phyloP scores from a whole-genome alignment of 306 rosid genomes.

The Quercus cerris region DNA sequence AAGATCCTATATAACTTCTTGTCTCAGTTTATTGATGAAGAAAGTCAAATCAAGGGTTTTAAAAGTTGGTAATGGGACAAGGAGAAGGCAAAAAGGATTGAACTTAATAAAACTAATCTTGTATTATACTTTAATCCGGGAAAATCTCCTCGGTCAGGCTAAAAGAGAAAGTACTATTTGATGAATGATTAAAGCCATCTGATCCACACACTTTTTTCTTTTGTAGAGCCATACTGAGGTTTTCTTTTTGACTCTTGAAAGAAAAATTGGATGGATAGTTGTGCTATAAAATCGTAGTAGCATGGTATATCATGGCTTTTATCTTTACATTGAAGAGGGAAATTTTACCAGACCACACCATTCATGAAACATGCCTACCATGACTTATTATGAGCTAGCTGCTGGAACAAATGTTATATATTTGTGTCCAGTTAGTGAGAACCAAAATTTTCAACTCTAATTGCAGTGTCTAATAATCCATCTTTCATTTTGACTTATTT shows the following conservation, averaged over 20 bases:
- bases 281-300: not conserved
- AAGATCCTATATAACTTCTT: too few relatives aligned
- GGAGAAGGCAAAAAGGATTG: not conserved
- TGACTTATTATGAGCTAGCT: not conserved
- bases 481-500: too few relatives aligned
- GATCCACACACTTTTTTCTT: slow-evolving; percentile 27
- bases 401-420: too few relatives aligned
- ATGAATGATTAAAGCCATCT: slow-evolving; percentile 59
- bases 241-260: slow-evolving; percentile 47
- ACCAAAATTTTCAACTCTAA: too few relatives aligned
- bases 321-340: slow-evolving; percentile 9
- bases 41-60: not conserved
- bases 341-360: not conserved
- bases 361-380: not conserved
- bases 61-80: not conserved
- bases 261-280: not conserved
- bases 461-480: too few relatives aligned
- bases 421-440: too few relatives aligned
- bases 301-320: not conserved
- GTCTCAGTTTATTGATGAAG: not conserved
- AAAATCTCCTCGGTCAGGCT: slow-evolving; percentile 29
- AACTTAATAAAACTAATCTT: not conserved
- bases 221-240: slow-evolving; percentile 29
- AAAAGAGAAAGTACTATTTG: slow-evolving; percentile 31
- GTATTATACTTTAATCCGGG: slow-evolving; percentile 14